Percentiles rank a stretch among this genome's conserved stretches.
These are phyloP conservation scores for Rutstroemia sydowiana DNA, from an alignment of 2,329 filamentous ascomycete species.

Conservation along the genomic window DNA sequence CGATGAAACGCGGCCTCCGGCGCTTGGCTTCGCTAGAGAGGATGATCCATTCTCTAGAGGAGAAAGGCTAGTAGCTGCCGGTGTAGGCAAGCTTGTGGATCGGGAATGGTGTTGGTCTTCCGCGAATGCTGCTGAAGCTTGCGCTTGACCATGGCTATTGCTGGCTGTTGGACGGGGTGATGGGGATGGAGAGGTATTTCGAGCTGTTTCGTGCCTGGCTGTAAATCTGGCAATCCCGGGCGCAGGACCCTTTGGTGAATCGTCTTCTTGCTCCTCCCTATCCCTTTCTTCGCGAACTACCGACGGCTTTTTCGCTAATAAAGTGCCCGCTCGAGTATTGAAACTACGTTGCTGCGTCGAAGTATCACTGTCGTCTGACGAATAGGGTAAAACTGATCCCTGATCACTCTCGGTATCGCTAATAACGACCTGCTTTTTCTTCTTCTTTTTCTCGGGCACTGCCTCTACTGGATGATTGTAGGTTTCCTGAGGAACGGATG, in stretches of 20 bases:
- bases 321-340: conserved; percentile 17
- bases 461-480: too few species aligned
- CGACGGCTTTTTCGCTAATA: conserved; percentile 36
- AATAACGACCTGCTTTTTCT: conserved; percentile 20
- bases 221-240: conserved; percentile 9
- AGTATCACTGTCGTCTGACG: conserved; percentile 27
- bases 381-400: conserved; percentile 20
- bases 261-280: conserved; percentile 33
- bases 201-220: conserved; percentile 6
- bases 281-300: conserved; percentile 41
- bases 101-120: conserved; percentile 17
- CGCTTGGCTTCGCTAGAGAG: conserved; percentile 18
- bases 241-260: conserved; percentile 15
- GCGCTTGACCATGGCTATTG: conserved; percentile 20
- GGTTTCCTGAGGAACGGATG: neutral
- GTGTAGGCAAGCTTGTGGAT: conserved; percentile 21
- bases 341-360: conserved; percentile 10
- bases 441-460: too few species aligned
- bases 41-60: conserved; percentile 14
- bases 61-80: conserved; percentile 3
- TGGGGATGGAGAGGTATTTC: conserved; percentile 23
- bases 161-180: conserved; percentile 20
- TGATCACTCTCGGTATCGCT: conserved; percentile 23
- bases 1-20: conserved; percentile 32
- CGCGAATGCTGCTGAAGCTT: conserved; percentile 18